Base-by-base conservation (phyloP, 2,329 filamentous ascomycete species). In the Fusarium ambrosium region DNA sequence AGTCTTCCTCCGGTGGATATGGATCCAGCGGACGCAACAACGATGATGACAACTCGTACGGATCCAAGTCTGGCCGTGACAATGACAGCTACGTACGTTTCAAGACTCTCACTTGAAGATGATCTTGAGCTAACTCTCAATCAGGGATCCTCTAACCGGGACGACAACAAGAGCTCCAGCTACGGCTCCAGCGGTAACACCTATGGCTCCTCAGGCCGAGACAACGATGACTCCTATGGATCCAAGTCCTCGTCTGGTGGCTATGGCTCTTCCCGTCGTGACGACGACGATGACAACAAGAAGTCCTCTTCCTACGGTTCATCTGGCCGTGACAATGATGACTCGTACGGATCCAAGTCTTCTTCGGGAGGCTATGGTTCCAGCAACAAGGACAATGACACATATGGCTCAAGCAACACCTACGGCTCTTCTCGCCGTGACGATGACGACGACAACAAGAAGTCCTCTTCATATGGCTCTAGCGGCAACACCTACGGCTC, bases 101-200 rank as follows among this genome's bases (percentile, higher is more conserved):
- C 13, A 34, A 14, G 2, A 22, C n/a, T 48, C 24, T 45, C 8
- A 22, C 27, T 20, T 22, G 13, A 13, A 6, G n/a, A 6, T 9
- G 22, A 18, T 24, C 48, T 32, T 10, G 36, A n/a, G 20, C 53
- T 56, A 36, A 59, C n/a, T 1, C 24, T 36, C 14, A 16, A 22
- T 14, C 20, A 72, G 70, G 70, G 69, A 34, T 69, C 69, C 22
- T 62, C 61, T 43, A 56, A 53, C 68, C 73, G 70, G 10, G 66
- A 61, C 24, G 53, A 53, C n/a, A 43, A 69, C 24, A 36, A 67
- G 34, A 37, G 27, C 29, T 59, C 37, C 34, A 37, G 34, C 29
- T 59, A 59, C 34, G 34, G 48, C 11, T 45, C 48, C 20, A 34
- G 60, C 4, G 27, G 56, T 3, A 53, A 53, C 48, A 55, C 48